Evolutionary conservation across 169 alveolate genomes (phyloP), one percentile per base, ranked within the genome.

Genomic region (Eimeria mitis): DNA sequence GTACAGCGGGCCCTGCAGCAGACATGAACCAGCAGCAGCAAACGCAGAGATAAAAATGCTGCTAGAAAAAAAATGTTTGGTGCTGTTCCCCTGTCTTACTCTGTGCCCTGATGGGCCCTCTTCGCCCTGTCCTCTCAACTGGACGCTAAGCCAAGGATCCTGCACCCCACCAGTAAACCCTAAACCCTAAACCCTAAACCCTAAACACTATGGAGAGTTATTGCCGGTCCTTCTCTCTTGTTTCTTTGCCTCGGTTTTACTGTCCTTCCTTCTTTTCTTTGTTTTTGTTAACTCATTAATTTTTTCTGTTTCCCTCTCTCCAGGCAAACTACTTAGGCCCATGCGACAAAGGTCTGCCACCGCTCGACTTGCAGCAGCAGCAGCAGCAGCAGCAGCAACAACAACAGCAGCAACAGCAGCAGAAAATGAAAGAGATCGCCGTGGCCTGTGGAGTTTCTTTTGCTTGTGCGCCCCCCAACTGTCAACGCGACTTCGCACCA

Each of bases 1-100:
- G 84, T 73, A 73, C 84, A 73, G 54, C 11, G 84, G 84, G 56
- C 84, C 84, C 23, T 73, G 84, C 84, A 73, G 84, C 84, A 73
- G 31, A 37, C 84, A 73, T 34, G 42, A 73, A 42, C 56, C 84
- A 34, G 84, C 54, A 34, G 84, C 59, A 40, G 84, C 84, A 40
- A 40, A 34, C 14, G 16, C 49, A 4, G 84, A 73, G 21, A 19
- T 37, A 11, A 73, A 73, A 25, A 73, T 13, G 54, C 54, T 34
- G 34, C 28, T 73, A 11, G 84, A 73, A n/a, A 23, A 13, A n/a
- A 73, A 31, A n/a, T 73, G 84, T n/a, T n/a, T 40, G 54, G 37
- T 73, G 59, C 84, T 73, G 37, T 73, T 73, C 19, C 84, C 84
- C 7, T 73, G 84, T 73, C 49, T 40, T 40, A 1, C 49, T 73